A percentile compares a stretch with the other conserved stretches of the same genome.
Evolutionary conservation across 257 asterid genomes (phyloP).

Genomic region (Linderniella brevidens): DNA sequence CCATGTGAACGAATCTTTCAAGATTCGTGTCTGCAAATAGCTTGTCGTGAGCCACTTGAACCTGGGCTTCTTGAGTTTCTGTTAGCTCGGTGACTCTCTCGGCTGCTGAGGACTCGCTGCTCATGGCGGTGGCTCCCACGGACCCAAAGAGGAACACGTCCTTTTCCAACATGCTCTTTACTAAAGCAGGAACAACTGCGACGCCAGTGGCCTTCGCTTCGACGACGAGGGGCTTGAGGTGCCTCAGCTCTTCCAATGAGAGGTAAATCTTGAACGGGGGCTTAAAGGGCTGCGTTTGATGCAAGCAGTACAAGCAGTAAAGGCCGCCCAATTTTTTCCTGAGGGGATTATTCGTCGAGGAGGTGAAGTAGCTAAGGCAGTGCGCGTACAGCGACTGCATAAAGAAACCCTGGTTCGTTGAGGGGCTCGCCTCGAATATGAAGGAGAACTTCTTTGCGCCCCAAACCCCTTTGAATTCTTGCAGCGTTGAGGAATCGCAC

Average conservation of each 20-base stretch:
- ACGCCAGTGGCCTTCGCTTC: slow-evolving; percentile 39
- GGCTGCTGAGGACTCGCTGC: slow-evolving; percentile 46
- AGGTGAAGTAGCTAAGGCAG: slow-evolving; percentile 37
- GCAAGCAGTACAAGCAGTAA: slow-evolving; percentile 65
- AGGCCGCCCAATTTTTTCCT: slow-evolving; percentile 61
- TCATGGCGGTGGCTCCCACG: slow-evolving; percentile 30
- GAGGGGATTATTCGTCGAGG: slow-evolving; percentile 30
- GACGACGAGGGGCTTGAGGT: slow-evolving; percentile 27
- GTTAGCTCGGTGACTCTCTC: slow-evolving; percentile 60
- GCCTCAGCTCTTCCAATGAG: slow-evolving; percentile 63
- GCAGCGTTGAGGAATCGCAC: slow-evolving; percentile 39
- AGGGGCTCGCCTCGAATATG: slow-evolving; percentile 72
- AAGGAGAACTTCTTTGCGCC: slow-evolving; percentile 54
- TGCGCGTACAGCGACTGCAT: slow-evolving; percentile 81
- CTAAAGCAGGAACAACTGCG: slow-evolving; percentile 34
- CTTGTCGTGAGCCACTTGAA: slow-evolving; percentile 47
- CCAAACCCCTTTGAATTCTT: slow-evolving; percentile 71
- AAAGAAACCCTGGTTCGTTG: slow-evolving; percentile 65
- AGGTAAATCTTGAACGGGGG: slow-evolving; percentile 66
- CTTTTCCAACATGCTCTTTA: slow-evolving; percentile 53
- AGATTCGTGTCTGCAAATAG: slow-evolving; percentile 46
- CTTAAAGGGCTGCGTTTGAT: slow-evolving; percentile 65
- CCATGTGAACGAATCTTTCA: slow-evolving; percentile 66
- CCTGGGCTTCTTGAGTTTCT: slow-evolving; percentile 42
- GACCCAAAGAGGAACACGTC: slow-evolving; percentile 67